phyloP scores from a whole-genome alignment of 768 basidiomycete genomes.

The Psilocybe subaeruginosa region DNA sequence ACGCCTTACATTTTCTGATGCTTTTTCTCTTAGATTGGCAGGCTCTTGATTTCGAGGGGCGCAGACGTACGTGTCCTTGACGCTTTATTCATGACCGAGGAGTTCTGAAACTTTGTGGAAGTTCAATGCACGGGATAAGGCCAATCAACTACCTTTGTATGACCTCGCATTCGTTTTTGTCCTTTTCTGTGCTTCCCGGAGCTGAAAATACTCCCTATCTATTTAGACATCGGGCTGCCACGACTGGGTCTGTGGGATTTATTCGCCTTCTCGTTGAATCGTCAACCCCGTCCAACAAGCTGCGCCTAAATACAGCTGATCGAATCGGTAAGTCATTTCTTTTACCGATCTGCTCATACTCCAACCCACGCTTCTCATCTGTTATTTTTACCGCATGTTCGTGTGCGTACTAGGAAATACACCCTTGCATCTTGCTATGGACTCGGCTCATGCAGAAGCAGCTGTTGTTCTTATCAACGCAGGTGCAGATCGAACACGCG shows the following conservation, averaged over 20 bases:
- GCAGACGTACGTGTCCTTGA: constrained; percentile 77
- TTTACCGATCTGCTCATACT: constrained; percentile 17
- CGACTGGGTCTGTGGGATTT: constrained; percentile 92
- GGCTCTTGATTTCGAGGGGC: constrained; percentile 80
- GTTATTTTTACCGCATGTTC: constrained; percentile 16
- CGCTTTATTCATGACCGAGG: constrained; percentile 31
- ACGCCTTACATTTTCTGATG: constrained; percentile 29
- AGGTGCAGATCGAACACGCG: constrained; percentile 89
- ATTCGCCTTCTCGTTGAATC: constrained; percentile 84
- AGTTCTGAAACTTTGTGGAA: constrained; percentile 44
- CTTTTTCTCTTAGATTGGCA: constrained; percentile 71
- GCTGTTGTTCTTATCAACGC: constrained; percentile 93
- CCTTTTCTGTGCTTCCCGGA: constrained; percentile 23
- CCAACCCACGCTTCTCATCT: constrained; percentile 12
- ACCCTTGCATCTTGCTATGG: constrained; percentile 95
- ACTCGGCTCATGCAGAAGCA: constrained; percentile 90
- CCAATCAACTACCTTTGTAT: constrained; percentile 89
- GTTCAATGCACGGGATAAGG: constrained; percentile 94
- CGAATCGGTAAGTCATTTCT: constrained; percentile 59
- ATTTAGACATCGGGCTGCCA: constrained; percentile 89
- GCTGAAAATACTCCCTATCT: constrained; percentile 18
- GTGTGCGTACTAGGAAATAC: constrained; percentile 73
- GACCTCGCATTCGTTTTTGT: constrained; percentile 29
- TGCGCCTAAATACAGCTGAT: constrained; percentile 85
- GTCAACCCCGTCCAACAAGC: constrained; percentile 73